Evolutionary conservation across 1,284 basidiomycete species (phyloP).

Genomic region (Calocybe gambosa): DNA sequence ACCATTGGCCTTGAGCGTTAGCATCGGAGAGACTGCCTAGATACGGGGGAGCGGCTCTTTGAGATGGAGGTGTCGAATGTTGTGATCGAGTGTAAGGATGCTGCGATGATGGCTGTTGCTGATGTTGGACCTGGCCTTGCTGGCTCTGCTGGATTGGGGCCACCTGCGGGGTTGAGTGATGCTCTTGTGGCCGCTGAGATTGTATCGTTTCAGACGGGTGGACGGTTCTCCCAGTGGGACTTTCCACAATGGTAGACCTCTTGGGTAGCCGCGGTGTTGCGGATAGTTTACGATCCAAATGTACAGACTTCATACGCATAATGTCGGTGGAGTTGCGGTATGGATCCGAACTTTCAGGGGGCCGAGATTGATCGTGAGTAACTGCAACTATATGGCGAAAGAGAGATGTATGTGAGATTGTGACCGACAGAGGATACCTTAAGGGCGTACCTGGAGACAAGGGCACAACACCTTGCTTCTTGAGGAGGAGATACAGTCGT

Average conservation of each 20-base stretch:
- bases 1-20: conserved; percentile 38
- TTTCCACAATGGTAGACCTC: conserved; percentile 93
- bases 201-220: conserved; percentile 52
- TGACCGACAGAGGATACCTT: conserved; percentile 3
- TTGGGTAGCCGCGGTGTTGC: conserved; percentile 89
- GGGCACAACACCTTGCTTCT: conserved; percentile 88
- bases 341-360: conserved; percentile 49
- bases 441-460: conserved; percentile 59
- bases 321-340: conserved; percentile 88
- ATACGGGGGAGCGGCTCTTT: conserved; percentile 22
- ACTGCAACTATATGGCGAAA: conserved; percentile 23
- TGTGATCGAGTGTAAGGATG: conserved; percentile 20
- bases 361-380: conserved; percentile 26
- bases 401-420: conserved; percentile 8
- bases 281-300: conserved; percentile 92
- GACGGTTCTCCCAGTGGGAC: conserved; percentile 85
- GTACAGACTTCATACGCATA: conserved; percentile 90
- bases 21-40: conserved; percentile 24
- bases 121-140: conserved; percentile 33
- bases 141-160: conserved; percentile 30
- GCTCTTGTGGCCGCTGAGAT: conserved; percentile 35
- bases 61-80: conserved; percentile 25
- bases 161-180: conserved; percentile 25
- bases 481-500: conserved; percentile 85
- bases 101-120: conserved; percentile 14